Percentiles rank a stretch among this genome's conserved stretches.
phyloP scores from a whole-genome alignment of 2,329 filamentous ascomycete species.

The Microdochium bolleyi region DNA sequence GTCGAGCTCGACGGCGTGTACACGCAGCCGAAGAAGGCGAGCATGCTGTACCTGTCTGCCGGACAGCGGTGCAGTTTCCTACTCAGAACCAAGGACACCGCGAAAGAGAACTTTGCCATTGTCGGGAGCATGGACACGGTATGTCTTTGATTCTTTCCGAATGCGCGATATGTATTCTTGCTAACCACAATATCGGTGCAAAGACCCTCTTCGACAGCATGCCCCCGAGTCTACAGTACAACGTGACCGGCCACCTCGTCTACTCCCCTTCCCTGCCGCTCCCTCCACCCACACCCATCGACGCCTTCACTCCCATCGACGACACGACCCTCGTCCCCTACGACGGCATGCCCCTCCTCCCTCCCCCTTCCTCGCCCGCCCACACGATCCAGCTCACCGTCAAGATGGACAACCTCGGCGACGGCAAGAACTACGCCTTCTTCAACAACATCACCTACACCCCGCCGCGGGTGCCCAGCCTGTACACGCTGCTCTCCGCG shows the following conservation, averaged over 20 bases:
- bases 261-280: slow-evolving; percentile 40
- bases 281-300: slow-evolving; percentile 44
- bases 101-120: slow-evolving; percentile 57
- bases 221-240: slow-evolving; percentile 60
- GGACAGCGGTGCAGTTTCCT: slow-evolving; percentile 61
- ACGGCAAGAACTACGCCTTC: slow-evolving; percentile 63
- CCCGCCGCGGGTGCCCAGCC: slow-evolving; percentile 65
- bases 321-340: slow-evolving; percentile 64
- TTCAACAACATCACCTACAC: slow-evolving; percentile 75
- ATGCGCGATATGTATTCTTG: background rate
- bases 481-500: slow-evolving; percentile 66
- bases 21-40: slow-evolving; percentile 48
- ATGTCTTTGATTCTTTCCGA: slow-evolving; percentile 7
- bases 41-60: slow-evolving; percentile 57
- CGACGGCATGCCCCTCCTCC: slow-evolving; percentile 54
- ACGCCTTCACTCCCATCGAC: slow-evolving; percentile 61
- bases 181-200: slow-evolving; percentile 14
- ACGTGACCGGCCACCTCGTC: slow-evolving; percentile 57
- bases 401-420: slow-evolving; percentile 57
- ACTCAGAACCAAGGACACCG: slow-evolving; percentile 55
- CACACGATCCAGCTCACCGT: slow-evolving; percentile 55
- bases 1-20: slow-evolving; percentile 65
- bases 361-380: slow-evolving; percentile 41
- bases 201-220: slow-evolving; percentile 60
- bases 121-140: slow-evolving; percentile 63